These are phyloP conservation scores for Hydnomerulius pinastri DNA, from an alignment of 768 basidiomycete species.

Conservation along the genomic window DNA sequence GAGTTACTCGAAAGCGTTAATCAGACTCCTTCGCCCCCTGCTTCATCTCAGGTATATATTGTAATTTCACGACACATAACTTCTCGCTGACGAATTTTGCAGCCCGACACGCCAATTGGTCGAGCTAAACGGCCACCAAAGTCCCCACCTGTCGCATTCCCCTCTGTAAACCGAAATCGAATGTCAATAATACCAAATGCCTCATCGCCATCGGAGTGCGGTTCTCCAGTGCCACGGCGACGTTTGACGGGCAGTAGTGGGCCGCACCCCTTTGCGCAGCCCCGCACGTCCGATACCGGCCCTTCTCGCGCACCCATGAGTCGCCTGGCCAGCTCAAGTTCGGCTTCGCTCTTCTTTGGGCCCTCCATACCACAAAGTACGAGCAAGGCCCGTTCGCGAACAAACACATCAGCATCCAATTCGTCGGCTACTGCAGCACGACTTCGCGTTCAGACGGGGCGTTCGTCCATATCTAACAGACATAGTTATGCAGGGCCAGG, in stretches of 20 bases:
- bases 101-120: constrained; percentile 21
- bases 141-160: constrained; percentile 31
- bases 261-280: constrained; percentile 34
- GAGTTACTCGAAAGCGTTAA: constrained; percentile 59
- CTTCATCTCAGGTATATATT: constrained; percentile 29
- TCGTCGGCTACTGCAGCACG: constrained; percentile 7
- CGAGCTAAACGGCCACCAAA: constrained; percentile 10
- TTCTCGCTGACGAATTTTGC: background rate
- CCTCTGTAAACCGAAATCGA: constrained; percentile 43
- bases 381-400: constrained; percentile 24
- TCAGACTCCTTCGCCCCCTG: constrained; percentile 43
- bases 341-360: constrained; percentile 71
- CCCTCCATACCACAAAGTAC: constrained; percentile 35
- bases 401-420: constrained; percentile 20
- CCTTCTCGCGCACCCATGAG: constrained; percentile 42
- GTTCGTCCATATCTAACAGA: constrained; percentile 45
- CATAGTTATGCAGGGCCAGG: constrained; percentile 67
- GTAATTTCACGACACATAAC: background rate
- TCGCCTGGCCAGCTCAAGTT: constrained; percentile 53
- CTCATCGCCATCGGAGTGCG: constrained; percentile 49
- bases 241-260: constrained; percentile 46
- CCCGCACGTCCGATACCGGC: constrained; percentile 15
- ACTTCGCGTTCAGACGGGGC: constrained; percentile 6
- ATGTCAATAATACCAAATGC: constrained; percentile 33
- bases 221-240: constrained; percentile 57